Base-by-base conservation (phyloP, 768 basidiomycete genomes). In the Kwoniella sp. region DNA sequence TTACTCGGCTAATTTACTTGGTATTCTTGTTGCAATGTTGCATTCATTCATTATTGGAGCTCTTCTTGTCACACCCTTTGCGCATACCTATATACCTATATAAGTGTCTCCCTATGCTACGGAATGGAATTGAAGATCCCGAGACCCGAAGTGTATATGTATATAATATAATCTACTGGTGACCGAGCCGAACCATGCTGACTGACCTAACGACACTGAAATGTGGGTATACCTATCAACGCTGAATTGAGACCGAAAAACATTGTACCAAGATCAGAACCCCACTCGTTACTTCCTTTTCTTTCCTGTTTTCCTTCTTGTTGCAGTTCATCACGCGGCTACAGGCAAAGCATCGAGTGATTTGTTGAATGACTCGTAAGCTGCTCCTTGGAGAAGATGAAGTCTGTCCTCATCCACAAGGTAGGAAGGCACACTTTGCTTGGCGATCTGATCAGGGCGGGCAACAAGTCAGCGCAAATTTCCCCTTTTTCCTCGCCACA, bases 381-480 rank as follows among this genome's bases (percentile, higher is more conserved):
- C 73, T 15, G 66, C 62, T 2, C 61, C 65, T 51, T 79, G 78
- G 12, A 79, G 55, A n/a, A 73, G 51, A 52, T 76, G 67, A 25
- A 79, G 64, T 44, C 73, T 58, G 61, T 77, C 76, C 50, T 66
- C 70, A 59, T 77, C 74, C n/a, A 76, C 72, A 37, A 79, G 58
- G 21, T 61, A 53, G 0, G 60, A 47, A 0, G 71, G 62, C 0
- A 72, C 64, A 13, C 67, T 48, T 25, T 68, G 69, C 48, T 67
- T 55, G 2, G 59, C 55, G 49, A 72, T 71, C 72, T 72, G 53
- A 47, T 21, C 30, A 33, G 33, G 33, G 33, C 5, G 33, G 13
- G 40, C 40, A 57, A 26, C 30, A 37, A 13, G 21, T 57, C 13
- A 59, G 1, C 25, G 9, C 21, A 15, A 48, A n/a, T n/a, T n/a